Base-by-base conservation (phyloP, 2,329 filamentous ascomycete species). In the Trichoderma lentiforme region DNA sequence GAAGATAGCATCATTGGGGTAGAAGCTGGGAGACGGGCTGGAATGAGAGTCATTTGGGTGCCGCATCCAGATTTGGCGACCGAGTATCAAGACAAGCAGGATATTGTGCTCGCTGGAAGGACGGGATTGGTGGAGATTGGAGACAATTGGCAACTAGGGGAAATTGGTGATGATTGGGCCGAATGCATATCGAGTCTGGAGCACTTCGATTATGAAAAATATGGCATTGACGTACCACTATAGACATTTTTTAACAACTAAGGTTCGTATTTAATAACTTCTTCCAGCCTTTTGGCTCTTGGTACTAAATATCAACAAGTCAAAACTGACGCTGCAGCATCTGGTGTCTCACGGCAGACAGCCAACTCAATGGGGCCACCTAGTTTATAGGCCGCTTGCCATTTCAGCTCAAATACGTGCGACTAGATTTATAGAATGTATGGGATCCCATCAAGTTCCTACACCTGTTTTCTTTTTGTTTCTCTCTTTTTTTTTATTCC, bases 41-140 rank as follows among this genome's bases (percentile, higher is more conserved):
- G 91, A 0, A 93, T 93, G 91, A 86, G 91, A 76, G 90, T 90
- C 3, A 84, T 93, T 3, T 93, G 92, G 91, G 88, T 88, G 73
- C 91, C 91, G 24, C 90, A 93, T 80, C 84, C 85, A 4, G 89
- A 85, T 39, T 76, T 93, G 64, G 79, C 78, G 6, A 73, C 65
- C 1, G 81, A 83, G 74, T 83, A 82, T 76, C 53, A 72, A 66
- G 63, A 51, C 18, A 62, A 14, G 30, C 18, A 73, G 43, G 75
- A 77, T 39, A 34, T 71, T 15, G 71, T 76, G n/a, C 70, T 76
- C 18, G 75, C 75, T 39, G 76, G 74, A 12, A 76, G 71, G 53
- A 74, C 72, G 7, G 74, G 72, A 14, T 47, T 69, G 65, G 61
- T 74, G 62, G 71, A 73, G n/a, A n/a, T 76, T 15, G 76, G 74